Conservation (phyloP, 352 stramenopile genomes). For the Thalassiosira mediterranea region DNA sequence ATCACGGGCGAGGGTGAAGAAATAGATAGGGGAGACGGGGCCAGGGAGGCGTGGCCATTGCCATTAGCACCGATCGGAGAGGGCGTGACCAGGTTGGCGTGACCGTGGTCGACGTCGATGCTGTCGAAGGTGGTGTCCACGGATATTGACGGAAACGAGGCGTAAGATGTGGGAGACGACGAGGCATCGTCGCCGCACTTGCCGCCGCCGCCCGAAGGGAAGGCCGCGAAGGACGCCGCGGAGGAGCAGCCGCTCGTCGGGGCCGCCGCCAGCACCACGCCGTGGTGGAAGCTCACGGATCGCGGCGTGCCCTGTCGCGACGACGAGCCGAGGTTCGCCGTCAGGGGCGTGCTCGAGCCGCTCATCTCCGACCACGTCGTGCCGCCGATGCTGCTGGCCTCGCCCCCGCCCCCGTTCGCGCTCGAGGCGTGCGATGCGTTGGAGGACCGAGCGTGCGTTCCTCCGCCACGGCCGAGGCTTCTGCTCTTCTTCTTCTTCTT, state of each 20-base stretch:
- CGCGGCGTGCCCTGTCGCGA: constrained; percentile 25
- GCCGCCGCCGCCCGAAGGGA: not conserved
- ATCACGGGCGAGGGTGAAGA: not conserved
- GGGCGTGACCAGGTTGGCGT: not conserved
- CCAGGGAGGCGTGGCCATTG: not conserved
- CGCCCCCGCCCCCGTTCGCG: constrained; percentile 2
- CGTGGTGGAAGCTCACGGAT: constrained; percentile 14
- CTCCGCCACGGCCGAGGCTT: no score
- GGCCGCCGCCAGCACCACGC: no score
- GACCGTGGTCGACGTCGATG: not conserved
- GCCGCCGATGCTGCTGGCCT: not conserved
- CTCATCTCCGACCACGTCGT: constrained; percentile 10
- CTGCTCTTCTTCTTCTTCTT: constrained; percentile 2
- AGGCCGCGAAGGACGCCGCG: not conserved
- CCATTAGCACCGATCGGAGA: constrained; percentile 2
- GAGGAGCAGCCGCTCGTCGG: not conserved
- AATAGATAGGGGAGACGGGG: constrained; percentile 5
- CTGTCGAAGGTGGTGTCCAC: constrained; percentile 11
- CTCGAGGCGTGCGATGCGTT: constrained; percentile 15
- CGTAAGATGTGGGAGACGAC: not conserved
- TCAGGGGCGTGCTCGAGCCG: constrained; percentile 16
- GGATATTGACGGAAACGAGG: constrained; percentile 6
- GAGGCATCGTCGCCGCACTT: not conserved
- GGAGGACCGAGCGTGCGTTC: no score
- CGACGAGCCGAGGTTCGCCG: constrained; percentile 13